phyloP scores from a whole-genome alignment of 495 filamentous ascomycete genomes.

The Neurospora sp. region DNA sequence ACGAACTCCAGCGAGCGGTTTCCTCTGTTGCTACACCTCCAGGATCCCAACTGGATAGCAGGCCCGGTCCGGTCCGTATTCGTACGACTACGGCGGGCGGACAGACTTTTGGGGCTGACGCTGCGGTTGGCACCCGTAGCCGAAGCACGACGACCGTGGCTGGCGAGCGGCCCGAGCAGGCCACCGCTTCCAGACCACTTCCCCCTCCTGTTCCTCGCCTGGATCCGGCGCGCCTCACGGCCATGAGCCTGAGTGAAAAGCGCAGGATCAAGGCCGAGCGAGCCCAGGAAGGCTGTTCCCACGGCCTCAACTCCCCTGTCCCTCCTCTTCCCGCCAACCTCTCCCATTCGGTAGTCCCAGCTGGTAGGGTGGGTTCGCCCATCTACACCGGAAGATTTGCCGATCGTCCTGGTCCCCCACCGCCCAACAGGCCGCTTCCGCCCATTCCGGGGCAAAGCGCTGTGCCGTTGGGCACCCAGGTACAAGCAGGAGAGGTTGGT shows the following conservation, averaged over 20 bases:
- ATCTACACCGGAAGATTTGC: background rate
- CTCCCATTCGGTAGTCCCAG: background rate
- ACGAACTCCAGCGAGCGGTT: background rate
- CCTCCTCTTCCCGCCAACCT: background rate
- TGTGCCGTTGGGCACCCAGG: background rate
- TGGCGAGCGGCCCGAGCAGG: background rate
- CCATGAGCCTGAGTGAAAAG: background rate
- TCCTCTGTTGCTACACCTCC: background rate
- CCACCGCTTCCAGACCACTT: background rate
- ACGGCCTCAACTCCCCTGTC: background rate
- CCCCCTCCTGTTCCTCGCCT: background rate
- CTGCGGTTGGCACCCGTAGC: background rate
- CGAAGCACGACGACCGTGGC: background rate
- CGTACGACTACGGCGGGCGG: background rate
- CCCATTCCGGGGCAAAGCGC: background rate
- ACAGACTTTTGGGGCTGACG: background rate
- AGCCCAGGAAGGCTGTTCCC: background rate
- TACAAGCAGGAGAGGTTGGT: background rate
- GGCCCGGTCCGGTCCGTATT: background rate
- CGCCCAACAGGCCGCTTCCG: background rate
- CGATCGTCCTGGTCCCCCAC: background rate
- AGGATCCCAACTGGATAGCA: background rate
- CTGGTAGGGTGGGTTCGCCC: background rate
- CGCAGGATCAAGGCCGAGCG: background rate
- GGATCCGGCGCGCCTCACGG: background rate